phyloP scores from a whole-genome alignment of 2,329 filamentous ascomycete genomes.

The Zymoseptoria passerinii region DNA sequence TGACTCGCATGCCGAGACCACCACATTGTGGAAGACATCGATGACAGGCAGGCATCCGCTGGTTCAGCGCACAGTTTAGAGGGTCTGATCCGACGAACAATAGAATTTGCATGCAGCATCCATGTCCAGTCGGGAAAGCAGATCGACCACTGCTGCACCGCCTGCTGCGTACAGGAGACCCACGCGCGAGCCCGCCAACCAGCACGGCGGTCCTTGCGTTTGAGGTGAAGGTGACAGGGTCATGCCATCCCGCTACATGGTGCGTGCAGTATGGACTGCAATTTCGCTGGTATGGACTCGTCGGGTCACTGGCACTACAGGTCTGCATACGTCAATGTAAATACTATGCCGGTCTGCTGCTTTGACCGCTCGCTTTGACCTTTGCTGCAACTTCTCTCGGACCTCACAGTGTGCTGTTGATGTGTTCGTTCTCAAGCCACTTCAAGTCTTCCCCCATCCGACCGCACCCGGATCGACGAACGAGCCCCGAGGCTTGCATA shows the following conservation, averaged over 20 bases:
- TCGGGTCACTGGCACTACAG: constrained; percentile 5
- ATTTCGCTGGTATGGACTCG: constrained; percentile 12
- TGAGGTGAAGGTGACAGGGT: constrained; percentile 11
- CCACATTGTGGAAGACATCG: neutral
- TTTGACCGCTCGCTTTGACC: constrained; percentile 10
- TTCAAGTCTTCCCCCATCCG: neutral
- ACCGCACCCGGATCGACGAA: neutral
- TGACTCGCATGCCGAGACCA: neutral
- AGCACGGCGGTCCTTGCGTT: constrained; percentile 8
- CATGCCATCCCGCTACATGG: constrained; percentile 13
- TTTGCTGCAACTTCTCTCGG: constrained; percentile 11
- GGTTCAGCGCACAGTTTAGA: neutral
- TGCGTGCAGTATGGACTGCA: constrained; percentile 19
- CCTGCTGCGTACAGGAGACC: constrained; percentile 5
- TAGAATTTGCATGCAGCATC: neutral
- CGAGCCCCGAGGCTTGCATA: neutral
- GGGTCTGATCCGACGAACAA: neutral
- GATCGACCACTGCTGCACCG: neutral
- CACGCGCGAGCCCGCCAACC: neutral
- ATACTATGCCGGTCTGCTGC: constrained; percentile 13
- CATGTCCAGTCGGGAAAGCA: neutral
- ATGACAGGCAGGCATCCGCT: neutral
- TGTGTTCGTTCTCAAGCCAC: neutral
- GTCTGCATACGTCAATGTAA: constrained; percentile 13
- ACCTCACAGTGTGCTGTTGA: constrained; percentile 2